Evolutionary conservation across 208 protist species (phyloP).

Genomic region (Leishmania major): DNA sequence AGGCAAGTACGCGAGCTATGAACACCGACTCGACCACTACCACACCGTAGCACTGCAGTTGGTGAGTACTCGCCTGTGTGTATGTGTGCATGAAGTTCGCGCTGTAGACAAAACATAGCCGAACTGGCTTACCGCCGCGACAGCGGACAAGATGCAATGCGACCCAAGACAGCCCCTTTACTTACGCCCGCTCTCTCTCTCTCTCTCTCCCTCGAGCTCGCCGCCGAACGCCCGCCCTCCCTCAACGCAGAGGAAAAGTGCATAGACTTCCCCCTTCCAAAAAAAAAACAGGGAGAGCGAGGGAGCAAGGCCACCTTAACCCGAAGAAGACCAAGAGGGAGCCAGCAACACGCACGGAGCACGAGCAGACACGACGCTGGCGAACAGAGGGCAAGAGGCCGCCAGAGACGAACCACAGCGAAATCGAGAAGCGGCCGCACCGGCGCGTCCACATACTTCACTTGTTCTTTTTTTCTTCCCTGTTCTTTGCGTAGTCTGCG

Average conservation of each 20-base stretch:
- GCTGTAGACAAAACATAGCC: background rate
- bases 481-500: slow-evolving; percentile 32
- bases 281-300: background rate
- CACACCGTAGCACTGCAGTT: background rate
- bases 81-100: background rate
- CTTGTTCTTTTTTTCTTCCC: slow-evolving; percentile 30
- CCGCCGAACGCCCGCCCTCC: background rate
- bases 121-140: background rate
- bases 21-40: background rate
- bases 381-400: background rate
- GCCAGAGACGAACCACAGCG: slow-evolving; percentile 9
- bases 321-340: background rate
- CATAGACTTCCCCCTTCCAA: background rate
- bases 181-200: background rate
- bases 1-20: background rate
- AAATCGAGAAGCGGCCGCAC: background rate
- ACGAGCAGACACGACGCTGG: background rate
- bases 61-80: background rate
- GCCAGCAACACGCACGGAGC: background rate
- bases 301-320: background rate
- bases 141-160: background rate
- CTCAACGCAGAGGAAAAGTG: background rate
- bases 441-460: slow-evolving; percentile 2
- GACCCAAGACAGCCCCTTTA: background rate
- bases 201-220: background rate